phyloP scores from a whole-genome alignment of 306 rosid genomes.

The Vigna unguiculata region DNA sequence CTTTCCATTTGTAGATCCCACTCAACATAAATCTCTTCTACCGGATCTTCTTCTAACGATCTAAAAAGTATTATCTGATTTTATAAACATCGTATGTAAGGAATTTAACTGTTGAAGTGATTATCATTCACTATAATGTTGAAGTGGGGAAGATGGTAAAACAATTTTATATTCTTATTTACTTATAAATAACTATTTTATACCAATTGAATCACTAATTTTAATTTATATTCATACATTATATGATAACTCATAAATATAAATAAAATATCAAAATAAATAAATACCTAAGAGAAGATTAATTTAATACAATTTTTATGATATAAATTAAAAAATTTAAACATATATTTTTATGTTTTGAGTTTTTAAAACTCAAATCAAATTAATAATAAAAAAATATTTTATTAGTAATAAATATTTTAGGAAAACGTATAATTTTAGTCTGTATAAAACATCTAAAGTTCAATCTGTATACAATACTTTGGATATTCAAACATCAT shows the following conservation, averaged over 20 bases:
- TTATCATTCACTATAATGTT: neutral
- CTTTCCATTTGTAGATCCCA: neutral
- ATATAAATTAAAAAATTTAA: too few species aligned
- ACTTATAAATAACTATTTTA: too few species aligned
- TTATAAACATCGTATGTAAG: neutral
- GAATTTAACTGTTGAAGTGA: neutral
- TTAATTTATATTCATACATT: neutral
- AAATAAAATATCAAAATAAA: neutral
- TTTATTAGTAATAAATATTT: neutral
- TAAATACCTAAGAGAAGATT: neutral
- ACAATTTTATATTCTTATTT: too few species aligned
- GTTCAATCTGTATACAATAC: too few species aligned
- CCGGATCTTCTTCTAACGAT: neutral
- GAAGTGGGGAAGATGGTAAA: neutral
- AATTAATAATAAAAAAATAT: neutral
- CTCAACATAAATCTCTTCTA: neutral
- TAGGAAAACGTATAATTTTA: too few species aligned
- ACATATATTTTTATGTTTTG: too few species aligned
- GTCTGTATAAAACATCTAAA: too few species aligned
- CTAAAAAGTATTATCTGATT: neutral
- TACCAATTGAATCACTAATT: too few species aligned
- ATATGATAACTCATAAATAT: neutral
- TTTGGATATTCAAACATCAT: too few species aligned
- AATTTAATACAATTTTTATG: neutral
- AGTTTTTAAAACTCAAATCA: neutral